Percentiles rank a stretch among this genome's conserved stretches.
Evolutionary conservation across 2,329 filamentous ascomycete species (phyloP).

Genomic region (Colletotrichum endophyticum): DNA sequence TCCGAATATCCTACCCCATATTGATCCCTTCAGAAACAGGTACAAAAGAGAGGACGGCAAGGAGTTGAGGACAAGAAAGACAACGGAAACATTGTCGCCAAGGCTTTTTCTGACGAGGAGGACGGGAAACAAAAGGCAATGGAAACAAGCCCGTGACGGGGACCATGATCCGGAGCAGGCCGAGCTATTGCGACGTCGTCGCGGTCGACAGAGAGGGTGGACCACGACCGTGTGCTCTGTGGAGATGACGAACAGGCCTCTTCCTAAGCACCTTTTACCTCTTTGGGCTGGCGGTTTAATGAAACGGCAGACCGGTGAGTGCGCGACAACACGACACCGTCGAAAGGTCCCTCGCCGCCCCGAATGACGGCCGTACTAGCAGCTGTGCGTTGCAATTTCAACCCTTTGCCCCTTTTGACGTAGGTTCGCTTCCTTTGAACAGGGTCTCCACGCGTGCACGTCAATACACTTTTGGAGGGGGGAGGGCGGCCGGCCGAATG

Average conservation of each 20-base stretch:
- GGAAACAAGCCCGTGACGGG: not conserved
- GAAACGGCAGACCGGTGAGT: constrained; percentile 15
- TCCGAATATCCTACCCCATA: no score
- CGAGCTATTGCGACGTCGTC: constrained; percentile 18
- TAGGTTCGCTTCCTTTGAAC: not conserved
- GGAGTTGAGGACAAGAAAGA: not conserved
- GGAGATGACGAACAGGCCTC: constrained; percentile 18
- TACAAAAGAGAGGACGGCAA: not conserved
- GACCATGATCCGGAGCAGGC: constrained; percentile 10
- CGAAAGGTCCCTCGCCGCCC: not conserved
- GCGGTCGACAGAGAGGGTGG: constrained; percentile 6
- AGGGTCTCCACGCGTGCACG: constrained; percentile 18
- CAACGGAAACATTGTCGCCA: not conserved
- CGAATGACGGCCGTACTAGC: not conserved
- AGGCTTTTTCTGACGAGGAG: not conserved
- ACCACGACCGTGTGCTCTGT: constrained; percentile 9
- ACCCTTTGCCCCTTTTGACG: constrained; percentile 3
- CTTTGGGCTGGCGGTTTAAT: constrained; percentile 16
- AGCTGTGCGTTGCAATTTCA: constrained; percentile 5
- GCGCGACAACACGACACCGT: not conserved
- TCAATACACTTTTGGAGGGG: not conserved
- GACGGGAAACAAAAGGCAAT: constrained; percentile 11
- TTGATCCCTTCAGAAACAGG: constrained; percentile 12
- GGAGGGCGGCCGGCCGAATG: not conserved
- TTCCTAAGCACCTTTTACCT: constrained; percentile 6